Evolutionary conservation across 1,284 basidiomycete genomes (phyloP).

Genomic region (Caloboletus inedulis): DNA sequence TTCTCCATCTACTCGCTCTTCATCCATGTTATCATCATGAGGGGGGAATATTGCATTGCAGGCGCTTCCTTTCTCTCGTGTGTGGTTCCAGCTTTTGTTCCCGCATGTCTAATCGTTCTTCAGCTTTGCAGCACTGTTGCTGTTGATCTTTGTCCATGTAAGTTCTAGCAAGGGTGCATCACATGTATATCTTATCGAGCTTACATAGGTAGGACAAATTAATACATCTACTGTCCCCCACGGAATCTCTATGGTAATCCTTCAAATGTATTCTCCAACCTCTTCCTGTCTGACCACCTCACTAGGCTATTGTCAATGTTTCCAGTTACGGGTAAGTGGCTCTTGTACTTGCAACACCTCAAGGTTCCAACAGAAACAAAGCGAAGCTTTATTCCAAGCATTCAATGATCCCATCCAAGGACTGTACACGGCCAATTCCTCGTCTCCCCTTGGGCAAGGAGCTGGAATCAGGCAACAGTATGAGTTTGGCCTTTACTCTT

Average conservation of each 20-base stretch:
- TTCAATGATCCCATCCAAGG: slow-evolving; percentile 57
- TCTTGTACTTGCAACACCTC: slow-evolving; percentile 3
- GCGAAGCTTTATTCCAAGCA: slow-evolving; percentile 48
- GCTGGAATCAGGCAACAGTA: slow-evolving; percentile 68
- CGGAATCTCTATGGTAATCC: slow-evolving; percentile 65
- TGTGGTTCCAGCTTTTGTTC: slow-evolving; percentile 29
- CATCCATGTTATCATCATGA: slow-evolving; percentile 43
- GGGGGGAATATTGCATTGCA: slow-evolving; percentile 70
- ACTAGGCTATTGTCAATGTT: slow-evolving; percentile 65
- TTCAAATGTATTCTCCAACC: not conserved
- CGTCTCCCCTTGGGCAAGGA: slow-evolving; percentile 53
- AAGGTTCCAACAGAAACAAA: slow-evolving; percentile 30
- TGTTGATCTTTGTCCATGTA: slow-evolving; percentile 79
- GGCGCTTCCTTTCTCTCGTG: slow-evolving; percentile 67
- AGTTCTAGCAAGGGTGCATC: slow-evolving; percentile 29
- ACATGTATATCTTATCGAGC: slow-evolving; percentile 33
- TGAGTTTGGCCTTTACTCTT: slow-evolving; percentile 73
- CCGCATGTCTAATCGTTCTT: slow-evolving; percentile 25
- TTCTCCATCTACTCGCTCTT: slow-evolving; percentile 16
- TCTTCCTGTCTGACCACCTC: slow-evolving; percentile 17
- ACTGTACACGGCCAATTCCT: slow-evolving; percentile 67
- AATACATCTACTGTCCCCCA: slow-evolving; percentile 70
- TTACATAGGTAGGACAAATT: slow-evolving; percentile 71
- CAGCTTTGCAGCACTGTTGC: slow-evolving; percentile 61
- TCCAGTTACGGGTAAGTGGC: slow-evolving; percentile 61